Percentiles rank a stretch among this genome's conserved stretches.
These are phyloP conservation scores for Colletotrichum sp. DNA, from an alignment of 2,329 filamentous ascomycete species.

Conservation along the genomic window DNA sequence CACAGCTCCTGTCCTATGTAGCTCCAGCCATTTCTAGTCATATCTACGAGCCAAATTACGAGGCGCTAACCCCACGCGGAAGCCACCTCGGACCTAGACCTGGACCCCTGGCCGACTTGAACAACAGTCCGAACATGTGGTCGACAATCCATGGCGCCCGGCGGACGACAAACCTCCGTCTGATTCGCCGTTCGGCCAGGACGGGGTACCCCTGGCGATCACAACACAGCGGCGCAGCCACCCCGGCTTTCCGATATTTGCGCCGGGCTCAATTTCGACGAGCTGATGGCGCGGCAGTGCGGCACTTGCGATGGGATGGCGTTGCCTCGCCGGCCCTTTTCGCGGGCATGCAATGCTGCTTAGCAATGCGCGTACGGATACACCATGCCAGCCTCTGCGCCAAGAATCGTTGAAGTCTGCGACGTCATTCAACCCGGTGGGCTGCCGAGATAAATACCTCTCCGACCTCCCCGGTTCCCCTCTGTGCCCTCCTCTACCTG, in stretches of 20 bases:
- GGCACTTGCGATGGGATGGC: background rate
- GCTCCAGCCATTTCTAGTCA: background rate
- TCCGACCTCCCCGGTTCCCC: background rate
- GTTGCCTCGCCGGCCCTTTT: background rate
- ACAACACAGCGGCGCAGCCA: background rate
- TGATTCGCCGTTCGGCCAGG: background rate
- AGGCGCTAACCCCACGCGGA: background rate
- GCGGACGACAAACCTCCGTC: background rate
- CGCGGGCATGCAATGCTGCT: background rate
- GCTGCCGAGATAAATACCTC: constrained; percentile 3
- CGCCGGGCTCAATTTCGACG: background rate
- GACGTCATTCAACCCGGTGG: background rate
- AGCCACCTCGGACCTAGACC: background rate
- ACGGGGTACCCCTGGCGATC: constrained; percentile 5
- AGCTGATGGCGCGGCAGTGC: background rate
- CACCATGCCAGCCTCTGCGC: background rate
- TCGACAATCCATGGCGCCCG: background rate
- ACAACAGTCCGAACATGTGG: background rate
- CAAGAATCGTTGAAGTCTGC: background rate
- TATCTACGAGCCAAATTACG: background rate
- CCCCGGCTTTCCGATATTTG: background rate
- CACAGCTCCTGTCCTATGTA: background rate
- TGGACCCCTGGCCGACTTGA: background rate
- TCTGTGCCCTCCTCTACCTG: background rate
- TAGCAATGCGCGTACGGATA: background rate